Evolutionary conservation across 2,329 filamentous ascomycete genomes (phyloP).

Genomic region (Phialophora tarda): DNA sequence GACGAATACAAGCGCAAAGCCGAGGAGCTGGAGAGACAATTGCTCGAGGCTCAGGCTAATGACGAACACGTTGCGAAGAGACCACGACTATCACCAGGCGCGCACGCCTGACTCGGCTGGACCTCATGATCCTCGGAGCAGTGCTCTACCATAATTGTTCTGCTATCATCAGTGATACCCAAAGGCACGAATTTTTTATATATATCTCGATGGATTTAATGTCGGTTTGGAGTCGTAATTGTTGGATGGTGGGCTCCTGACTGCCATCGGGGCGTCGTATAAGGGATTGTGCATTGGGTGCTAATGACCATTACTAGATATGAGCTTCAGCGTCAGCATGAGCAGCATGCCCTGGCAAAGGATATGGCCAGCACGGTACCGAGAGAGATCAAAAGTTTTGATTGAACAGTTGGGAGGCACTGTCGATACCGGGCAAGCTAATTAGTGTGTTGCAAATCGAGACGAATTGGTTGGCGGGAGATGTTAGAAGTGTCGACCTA

Average conservation of each 20-base stretch:
- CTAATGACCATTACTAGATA: conserved; percentile 5
- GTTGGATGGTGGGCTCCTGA: not conserved
- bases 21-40: conserved; percentile 72
- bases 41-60: conserved; percentile 43
- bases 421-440: conserved; percentile 1
- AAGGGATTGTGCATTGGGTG: conserved; percentile 1
- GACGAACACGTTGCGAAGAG: conserved; percentile 37
- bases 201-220: not conserved
- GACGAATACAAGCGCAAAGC: conserved; percentile 80
- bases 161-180: conserved; percentile 33
- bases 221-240: conserved; percentile 15
- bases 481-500: not conserved
- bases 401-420: not conserved
- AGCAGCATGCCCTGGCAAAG: not conserved
- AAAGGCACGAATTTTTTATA: conserved; percentile 32
- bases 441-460: not conserved
- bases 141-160: conserved; percentile 17
- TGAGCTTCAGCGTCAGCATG: conserved; percentile 4
- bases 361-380: not conserved
- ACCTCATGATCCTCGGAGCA: conserved; percentile 9
- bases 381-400: not conserved
- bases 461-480: not conserved
- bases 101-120: conserved; percentile 15
- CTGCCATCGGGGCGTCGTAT: not conserved
- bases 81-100: conserved; percentile 32